Conservation (phyloP, 2,329 filamentous ascomycete species). For the Trichoderma koningii region DNA sequence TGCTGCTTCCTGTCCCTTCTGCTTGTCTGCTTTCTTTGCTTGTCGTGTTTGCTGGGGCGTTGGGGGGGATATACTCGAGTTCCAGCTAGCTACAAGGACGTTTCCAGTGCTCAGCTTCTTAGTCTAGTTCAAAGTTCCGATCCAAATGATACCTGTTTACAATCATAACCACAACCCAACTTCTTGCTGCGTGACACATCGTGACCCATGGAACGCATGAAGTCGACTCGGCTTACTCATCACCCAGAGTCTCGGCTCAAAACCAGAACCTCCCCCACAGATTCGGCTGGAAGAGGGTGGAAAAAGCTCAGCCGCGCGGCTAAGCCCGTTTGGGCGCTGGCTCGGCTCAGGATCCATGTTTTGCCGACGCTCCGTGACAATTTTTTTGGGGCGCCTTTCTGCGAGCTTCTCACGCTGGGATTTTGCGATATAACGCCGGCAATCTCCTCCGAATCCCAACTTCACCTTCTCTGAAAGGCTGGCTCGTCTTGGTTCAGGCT, state of each 20-base stretch:
- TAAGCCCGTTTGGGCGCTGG: constrained; percentile 39
- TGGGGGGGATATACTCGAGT: too few species aligned
- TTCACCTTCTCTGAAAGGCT: constrained; percentile 19
- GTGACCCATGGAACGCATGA: too few species aligned
- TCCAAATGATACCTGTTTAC: too few species aligned
- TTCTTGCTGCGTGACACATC: too few species aligned
- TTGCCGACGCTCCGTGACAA: constrained; percentile 47
- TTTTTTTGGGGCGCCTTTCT: constrained; percentile 41
- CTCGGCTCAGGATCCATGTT: constrained; percentile 40
- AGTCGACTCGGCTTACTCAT: constrained; percentile 6
- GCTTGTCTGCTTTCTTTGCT: too few species aligned
- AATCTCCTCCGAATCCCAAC: constrained; percentile 27
- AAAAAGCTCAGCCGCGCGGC: constrained; percentile 36
- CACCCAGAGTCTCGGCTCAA: constrained; percentile 8
- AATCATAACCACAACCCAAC: too few species aligned
- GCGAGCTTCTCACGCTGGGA: constrained; percentile 27
- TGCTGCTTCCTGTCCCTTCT: too few species aligned
- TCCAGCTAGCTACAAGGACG: too few species aligned
- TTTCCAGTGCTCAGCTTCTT: too few species aligned
- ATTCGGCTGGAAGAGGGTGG: constrained; percentile 44
- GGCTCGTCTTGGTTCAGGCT: constrained; percentile 33
- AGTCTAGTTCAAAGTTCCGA: too few species aligned
- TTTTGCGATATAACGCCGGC: constrained; percentile 24
- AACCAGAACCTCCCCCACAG: constrained; percentile 26
- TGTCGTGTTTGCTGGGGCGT: too few species aligned